These are phyloP conservation scores for Globisporangium cederbergense DNA, from an alignment of 352 stramenopile genomes.

Conservation along the genomic window DNA sequence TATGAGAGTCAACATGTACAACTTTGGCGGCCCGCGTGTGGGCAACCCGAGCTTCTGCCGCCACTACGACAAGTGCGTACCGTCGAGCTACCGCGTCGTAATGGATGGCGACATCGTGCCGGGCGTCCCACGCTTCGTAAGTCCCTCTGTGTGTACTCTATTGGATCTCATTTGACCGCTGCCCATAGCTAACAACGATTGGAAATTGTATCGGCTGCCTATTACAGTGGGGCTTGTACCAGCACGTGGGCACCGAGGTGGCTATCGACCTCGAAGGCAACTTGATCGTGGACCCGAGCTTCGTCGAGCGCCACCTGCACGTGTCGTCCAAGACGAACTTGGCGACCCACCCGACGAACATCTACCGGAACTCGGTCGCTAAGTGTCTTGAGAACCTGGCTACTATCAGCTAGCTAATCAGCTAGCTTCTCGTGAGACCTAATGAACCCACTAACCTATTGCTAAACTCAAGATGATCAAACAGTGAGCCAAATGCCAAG, in stretches of 20 bases:
- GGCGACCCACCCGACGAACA: slow-evolving; percentile 57
- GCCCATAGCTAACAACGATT: not conserved
- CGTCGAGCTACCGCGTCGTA: slow-evolving; percentile 77
- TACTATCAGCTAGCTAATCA: not conserved
- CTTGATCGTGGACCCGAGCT: slow-evolving; percentile 78
- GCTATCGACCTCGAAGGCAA: slow-evolving; percentile 69
- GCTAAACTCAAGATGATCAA: not conserved
- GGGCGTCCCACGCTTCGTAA: slow-evolving; percentile 66
- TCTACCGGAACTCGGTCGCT: slow-evolving; percentile 60
- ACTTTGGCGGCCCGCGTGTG: slow-evolving; percentile 83
- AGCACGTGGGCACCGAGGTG: slow-evolving; percentile 73
- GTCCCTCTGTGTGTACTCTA: slow-evolving; percentile 15
- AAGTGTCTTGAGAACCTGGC: slow-evolving; percentile 63
- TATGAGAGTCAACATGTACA: slow-evolving; percentile 89
- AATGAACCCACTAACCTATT: not conserved
- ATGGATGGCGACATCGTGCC: slow-evolving; percentile 83
- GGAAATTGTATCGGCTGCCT: not conserved
- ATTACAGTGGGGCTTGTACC: slow-evolving; percentile 64
- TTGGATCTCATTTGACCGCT: not conserved
- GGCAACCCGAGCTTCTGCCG: slow-evolving; percentile 82
- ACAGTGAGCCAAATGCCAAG: not conserved
- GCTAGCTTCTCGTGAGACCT: not conserved
- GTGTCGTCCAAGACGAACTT: slow-evolving; percentile 62
- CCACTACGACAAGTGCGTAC: slow-evolving; percentile 71
- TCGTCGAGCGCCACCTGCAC: slow-evolving; percentile 74